Evolutionary conservation across 306 rosid species (phyloP).

Genomic region (Glycine latifolia): DNA sequence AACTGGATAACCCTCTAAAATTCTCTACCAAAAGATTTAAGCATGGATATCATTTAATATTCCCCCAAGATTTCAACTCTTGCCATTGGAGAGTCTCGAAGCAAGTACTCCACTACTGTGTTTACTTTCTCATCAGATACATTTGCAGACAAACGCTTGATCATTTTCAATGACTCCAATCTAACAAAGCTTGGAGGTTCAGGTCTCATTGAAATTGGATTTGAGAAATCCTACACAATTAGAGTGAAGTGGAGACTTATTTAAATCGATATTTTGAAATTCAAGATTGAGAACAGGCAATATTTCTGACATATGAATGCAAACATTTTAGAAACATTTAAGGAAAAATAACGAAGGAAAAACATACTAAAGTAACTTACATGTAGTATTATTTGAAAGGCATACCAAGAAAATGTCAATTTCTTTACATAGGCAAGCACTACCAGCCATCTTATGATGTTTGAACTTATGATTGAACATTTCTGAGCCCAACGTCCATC

Average conservation of each 20-base stretch:
- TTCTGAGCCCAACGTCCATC: not conserved
- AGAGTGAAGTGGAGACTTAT: not conserved
- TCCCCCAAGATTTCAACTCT: not conserved
- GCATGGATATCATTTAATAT: too few species aligned
- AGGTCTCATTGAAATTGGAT: not conserved
- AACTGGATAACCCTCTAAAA: too few species aligned
- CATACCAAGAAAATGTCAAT: not conserved
- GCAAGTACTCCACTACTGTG: not conserved
- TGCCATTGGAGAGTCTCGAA: not conserved
- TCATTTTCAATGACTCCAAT: not conserved
- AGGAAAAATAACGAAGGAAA: not conserved
- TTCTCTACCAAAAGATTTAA: too few species aligned
- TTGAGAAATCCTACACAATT: constrained; percentile 1
- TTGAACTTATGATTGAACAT: not conserved
- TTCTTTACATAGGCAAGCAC: not conserved
- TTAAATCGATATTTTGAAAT: not conserved
- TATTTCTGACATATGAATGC: not conserved
- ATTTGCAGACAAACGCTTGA: not conserved
- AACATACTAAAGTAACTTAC: not conserved
- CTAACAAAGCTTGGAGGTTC: not conserved
- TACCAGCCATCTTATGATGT: constrained; percentile 14
- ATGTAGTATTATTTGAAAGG: not conserved
- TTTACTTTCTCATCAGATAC: not conserved
- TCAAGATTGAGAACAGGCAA: not conserved
- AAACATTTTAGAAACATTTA: not conserved